phyloP scores from a whole-genome alignment of 306 rosid species.

The Cucurbita maxima region DNA sequence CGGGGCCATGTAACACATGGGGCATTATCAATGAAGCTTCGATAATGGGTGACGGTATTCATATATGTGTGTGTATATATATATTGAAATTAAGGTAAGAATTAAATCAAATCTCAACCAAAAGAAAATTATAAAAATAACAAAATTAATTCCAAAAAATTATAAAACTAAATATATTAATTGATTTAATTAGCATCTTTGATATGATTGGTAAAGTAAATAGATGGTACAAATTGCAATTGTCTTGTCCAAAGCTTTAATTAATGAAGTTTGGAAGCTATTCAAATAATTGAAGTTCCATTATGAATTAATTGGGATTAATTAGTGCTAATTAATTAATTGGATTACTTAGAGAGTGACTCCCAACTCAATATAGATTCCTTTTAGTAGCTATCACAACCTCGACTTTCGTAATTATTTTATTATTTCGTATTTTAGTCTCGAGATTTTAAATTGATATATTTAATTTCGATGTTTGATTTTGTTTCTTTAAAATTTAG shows the following conservation, averaged over 20 bases:
- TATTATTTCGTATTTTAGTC: not conserved
- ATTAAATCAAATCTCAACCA: too few relatives aligned
- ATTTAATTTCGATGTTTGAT: not conserved
- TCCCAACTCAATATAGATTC: constrained; percentile 1
- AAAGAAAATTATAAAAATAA: too few relatives aligned
- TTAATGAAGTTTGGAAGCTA: not conserved
- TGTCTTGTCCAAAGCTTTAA: not conserved
- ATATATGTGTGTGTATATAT: too few relatives aligned
- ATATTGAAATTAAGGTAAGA: too few relatives aligned
- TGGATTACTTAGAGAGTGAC: not conserved
- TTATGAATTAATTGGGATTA: not conserved
- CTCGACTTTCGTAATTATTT: not conserved
- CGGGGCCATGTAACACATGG: too few relatives aligned
- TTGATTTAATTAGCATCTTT: not conserved
- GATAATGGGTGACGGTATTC: too few relatives aligned
- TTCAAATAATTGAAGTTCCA: not conserved
- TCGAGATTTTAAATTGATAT: too few relatives aligned
- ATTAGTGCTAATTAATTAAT: not conserved
- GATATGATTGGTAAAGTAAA: not conserved
- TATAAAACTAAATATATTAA: not conserved
- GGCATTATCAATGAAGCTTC: too few relatives aligned
- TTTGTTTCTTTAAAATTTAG: too few relatives aligned
- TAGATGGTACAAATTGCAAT: not conserved
- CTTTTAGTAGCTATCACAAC: not conserved
- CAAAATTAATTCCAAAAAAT: too few relatives aligned